These are phyloP conservation scores for Coemansia sp. DNA, from an alignment of 192 early-diverging fungal genomes.

Conservation along the genomic window DNA sequence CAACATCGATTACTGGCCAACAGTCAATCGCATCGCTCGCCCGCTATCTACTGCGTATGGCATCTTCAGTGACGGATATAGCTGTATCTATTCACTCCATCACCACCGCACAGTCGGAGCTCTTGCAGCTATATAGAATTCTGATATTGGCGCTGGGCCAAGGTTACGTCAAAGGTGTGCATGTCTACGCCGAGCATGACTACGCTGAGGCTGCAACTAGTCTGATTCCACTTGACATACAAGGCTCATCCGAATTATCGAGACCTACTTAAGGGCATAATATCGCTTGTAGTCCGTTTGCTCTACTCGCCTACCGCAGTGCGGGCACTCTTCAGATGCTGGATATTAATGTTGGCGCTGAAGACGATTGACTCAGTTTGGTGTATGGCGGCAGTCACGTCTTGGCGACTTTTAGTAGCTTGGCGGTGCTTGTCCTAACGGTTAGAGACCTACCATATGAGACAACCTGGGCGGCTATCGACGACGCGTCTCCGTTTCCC, in stretches of 20 bases:
- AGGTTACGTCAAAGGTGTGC: background rate
- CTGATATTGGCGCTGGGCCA: background rate
- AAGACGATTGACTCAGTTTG: background rate
- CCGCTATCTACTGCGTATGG: no score
- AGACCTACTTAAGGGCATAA: background rate
- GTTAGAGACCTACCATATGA: background rate
- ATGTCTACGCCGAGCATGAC: background rate
- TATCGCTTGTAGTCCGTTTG: background rate
- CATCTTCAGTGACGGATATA: background rate
- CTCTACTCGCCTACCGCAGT: background rate
- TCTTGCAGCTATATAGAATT: no score
- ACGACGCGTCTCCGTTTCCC: background rate
- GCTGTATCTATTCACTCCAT: background rate
- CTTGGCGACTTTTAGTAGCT: background rate
- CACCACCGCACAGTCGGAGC: no score
- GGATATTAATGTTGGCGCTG: background rate
- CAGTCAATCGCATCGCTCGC: no score
- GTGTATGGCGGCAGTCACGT: background rate
- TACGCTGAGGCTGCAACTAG: no score
- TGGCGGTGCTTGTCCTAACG: background rate
- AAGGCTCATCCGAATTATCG: background rate
- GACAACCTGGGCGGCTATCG: background rate
- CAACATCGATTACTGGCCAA: no score
- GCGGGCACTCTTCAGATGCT: background rate
- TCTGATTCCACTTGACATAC: background rate